These are phyloP conservation scores for Inga oerstediana DNA, from an alignment of 306 rosid species.

Conservation along the genomic window DNA sequence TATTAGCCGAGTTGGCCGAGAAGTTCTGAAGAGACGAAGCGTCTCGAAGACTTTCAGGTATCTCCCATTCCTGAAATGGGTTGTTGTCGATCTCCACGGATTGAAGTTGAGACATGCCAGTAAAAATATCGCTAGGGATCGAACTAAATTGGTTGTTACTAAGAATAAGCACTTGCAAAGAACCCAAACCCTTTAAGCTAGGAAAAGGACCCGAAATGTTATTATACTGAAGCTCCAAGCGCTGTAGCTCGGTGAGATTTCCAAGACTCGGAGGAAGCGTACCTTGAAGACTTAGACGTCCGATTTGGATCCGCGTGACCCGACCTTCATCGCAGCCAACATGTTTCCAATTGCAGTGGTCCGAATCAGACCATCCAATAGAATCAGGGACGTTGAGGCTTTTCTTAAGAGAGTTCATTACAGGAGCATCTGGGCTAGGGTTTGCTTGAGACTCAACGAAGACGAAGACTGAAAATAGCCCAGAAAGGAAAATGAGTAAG, in stretches of 20 bases:
- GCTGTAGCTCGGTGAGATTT: slow-evolving; percentile 54
- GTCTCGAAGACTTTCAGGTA: slow-evolving; percentile 53
- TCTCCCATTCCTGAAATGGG: slow-evolving; percentile 71
- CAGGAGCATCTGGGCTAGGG: slow-evolving; percentile 50
- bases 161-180: slow-evolving; percentile 56
- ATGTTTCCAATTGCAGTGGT: slow-evolving; percentile 59
- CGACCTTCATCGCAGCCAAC: slow-evolving; percentile 55
- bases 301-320: slow-evolving; percentile 72
- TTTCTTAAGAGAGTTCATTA: slow-evolving; percentile 62
- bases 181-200: slow-evolving; percentile 47
- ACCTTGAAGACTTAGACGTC: slow-evolving; percentile 56
- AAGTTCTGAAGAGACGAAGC: slow-evolving; percentile 70
- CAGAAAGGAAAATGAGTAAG: slow-evolving; percentile 30
- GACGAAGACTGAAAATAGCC: slow-evolving; percentile 34
- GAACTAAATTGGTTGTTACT: slow-evolving; percentile 56
- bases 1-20: slow-evolving; percentile 75
- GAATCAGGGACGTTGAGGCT: slow-evolving; percentile 46
- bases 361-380: slow-evolving; percentile 68
- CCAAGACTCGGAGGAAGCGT: slow-evolving; percentile 52
- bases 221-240: slow-evolving; percentile 81
- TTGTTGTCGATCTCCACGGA: slow-evolving; percentile 67
- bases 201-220: slow-evolving; percentile 80
- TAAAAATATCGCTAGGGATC: slow-evolving; percentile 61
- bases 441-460: slow-evolving; percentile 46
- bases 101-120: slow-evolving; percentile 61